Evolutionary conservation across 148 eudicot genomes (phyloP), one percentile per base, ranked within the genome.

Genomic region (Nepenthes mirabilis): DNA sequence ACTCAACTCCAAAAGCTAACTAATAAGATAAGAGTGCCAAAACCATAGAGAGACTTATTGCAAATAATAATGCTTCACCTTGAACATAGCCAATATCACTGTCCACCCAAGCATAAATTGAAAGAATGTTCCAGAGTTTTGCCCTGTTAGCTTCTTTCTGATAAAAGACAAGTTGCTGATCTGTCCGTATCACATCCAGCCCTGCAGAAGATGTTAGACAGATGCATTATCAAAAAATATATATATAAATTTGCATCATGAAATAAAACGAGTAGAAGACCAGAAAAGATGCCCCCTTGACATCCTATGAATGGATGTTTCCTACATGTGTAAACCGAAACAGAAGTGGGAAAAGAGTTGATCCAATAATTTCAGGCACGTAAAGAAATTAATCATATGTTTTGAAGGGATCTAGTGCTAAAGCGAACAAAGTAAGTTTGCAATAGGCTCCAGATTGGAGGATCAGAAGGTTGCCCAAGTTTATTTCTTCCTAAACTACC

Each of bases 131-230:
- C 93, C 94, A 91, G 23, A 91, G 86, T 74, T 88, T 91, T 56
- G 90, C 96, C 73, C 74, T 88, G 70, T 88, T 91, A 70, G 68
- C 74, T 77, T 85, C 90, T 68, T 60, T 75, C 70, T 91, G 94
- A 68, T 91, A 91, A 67, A 80, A 91, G 14, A 73, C 76, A 43
- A 91, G 95, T 40, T 94, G 53, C 59, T 93, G 97, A 79, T 91
- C 96, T 2, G 96, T 91, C 43, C 96, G 93, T 48, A 80, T 72
- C 55, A 91, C 96, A 85, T 91, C 97, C 83, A 91, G 73, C 69
- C 95, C 97, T 87, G 64, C 68, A 72, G 34, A 49, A 61, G 34
- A 52, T 60, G 48, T 53, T 33, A 49, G 34, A 74, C 14, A 12
- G 55, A 14, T 1, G n/a, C 32, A 52, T 32, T 13, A 52, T 11